Conservation (phyloP, 108 stramenopile genomes). For the Cyclotella sp. region DNA sequence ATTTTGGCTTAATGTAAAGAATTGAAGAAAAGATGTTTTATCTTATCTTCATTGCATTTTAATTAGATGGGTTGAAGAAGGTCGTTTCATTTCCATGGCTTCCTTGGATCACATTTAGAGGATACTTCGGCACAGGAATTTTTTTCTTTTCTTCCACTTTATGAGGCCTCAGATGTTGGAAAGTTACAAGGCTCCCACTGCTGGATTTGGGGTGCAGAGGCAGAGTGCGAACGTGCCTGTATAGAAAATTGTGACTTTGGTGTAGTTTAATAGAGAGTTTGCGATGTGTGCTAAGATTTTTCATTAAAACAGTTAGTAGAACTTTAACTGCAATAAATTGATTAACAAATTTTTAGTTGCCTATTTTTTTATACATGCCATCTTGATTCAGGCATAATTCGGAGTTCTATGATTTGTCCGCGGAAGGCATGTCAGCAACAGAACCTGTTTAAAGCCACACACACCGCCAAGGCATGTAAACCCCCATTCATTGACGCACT, state of each 20-base stretch:
- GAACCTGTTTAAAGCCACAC: constrained; percentile 46
- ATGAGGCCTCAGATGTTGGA: constrained; percentile 61
- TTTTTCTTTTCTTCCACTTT: constrained; percentile 66
- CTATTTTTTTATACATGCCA: background rate
- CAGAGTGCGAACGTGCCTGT: background rate
- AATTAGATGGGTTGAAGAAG: constrained; percentile 70
- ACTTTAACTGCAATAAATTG: no score
- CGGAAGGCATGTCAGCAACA: constrained; percentile 33
- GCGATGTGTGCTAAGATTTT: no score
- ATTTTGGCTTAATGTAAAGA: constrained; percentile 92
- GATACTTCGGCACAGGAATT: constrained; percentile 65
- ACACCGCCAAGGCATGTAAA: constrained; percentile 45
- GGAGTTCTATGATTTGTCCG: background rate
- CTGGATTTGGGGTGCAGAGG: constrained; percentile 55
- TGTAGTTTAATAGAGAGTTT: no score
- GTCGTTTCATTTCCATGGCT: constrained; percentile 58
- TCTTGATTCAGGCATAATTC: background rate
- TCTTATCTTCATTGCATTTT: constrained; percentile 86
- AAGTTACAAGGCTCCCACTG: constrained; percentile 71
- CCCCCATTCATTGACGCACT: constrained; percentile 42
- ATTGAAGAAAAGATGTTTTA: constrained; percentile 80
- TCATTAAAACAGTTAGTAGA: no score
- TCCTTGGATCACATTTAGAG: constrained; percentile 63
- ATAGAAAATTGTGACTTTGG: background rate
- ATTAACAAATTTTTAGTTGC: background rate